Base-by-base conservation (phyloP, 805 yeast genomes). In the Ogataea siamensis region DNA sequence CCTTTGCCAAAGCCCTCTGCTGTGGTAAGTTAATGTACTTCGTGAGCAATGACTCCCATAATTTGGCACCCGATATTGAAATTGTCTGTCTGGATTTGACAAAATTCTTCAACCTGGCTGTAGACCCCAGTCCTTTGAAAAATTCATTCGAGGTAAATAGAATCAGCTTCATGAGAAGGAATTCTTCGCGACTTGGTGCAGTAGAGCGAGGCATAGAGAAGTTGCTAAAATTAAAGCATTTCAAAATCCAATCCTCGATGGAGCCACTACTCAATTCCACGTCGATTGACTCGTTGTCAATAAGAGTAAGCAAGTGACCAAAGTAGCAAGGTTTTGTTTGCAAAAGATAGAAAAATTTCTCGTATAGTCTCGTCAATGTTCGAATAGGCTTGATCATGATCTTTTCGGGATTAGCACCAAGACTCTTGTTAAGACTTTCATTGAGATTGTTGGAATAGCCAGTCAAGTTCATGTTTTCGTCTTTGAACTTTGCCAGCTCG, bases 251-350 rank as follows among this genome's bases (percentile, higher is more conserved):
- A 26, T 62, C 67, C 18, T 58, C 68, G 31, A 69, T 47, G 19
- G 58, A 46, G 3, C 58, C 58, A 37, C 41, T 36, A 9, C 42
- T 37, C 14, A 57, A 40, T 11, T 48, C 45, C 17, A 49, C 40
- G 5, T 40, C 38, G 2, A 42, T 26, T 7, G 42, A 36, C n/a
- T 43, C 50, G 14, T 50, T 46, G 24, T 60, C 66, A 23, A 54
- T 40, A 28, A 43, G 34, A 11, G 65, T 58, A 39, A 78, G 74
- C 23, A 87, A 58, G 10, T 77, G 63, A 2, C 79, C 68, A 54
- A 89, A 70, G 53, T 91, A 91, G 1, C 60, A 57, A 0, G 95
- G 85, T 51, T 86, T 87, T 0, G 95, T 84, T 57, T 93, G 98
- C 29, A 93, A 60, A 17, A 91, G 63, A 54, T 83, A 93, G 49